Evolutionary conservation across 495 filamentous ascomycete genomes (phyloP).

Genomic region (Penicillium cataractarum): DNA sequence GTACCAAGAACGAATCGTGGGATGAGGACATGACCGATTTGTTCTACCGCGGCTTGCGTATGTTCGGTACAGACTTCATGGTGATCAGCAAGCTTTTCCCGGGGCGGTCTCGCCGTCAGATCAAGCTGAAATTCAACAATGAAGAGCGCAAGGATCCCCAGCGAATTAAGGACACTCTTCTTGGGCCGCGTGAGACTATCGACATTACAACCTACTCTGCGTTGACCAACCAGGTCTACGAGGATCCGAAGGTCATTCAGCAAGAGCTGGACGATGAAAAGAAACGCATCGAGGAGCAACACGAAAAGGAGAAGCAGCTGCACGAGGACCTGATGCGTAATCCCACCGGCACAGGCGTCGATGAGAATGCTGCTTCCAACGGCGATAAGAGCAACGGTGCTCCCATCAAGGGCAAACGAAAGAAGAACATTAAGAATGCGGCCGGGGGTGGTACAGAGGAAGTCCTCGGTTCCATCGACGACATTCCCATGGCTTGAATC

Average conservation of each 20-base stretch:
- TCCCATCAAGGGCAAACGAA: constrained; percentile 41
- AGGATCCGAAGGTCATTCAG: constrained; percentile 57
- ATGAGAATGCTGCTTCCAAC: constrained; percentile 33
- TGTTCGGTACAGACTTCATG: constrained; percentile 93
- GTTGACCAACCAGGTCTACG: constrained; percentile 59
- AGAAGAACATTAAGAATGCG: constrained; percentile 36
- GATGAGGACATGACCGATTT: constrained; percentile 72
- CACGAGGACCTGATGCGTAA: constrained; percentile 56
- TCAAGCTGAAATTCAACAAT: constrained; percentile 91
- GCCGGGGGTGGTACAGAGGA: constrained; percentile 49
- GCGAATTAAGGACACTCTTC: constrained; percentile 69
- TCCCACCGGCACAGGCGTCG: constrained; percentile 37
- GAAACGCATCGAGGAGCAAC: constrained; percentile 64
- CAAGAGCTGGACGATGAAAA: constrained; percentile 74
- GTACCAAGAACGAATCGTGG: constrained; percentile 75
- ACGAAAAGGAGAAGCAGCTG: constrained; percentile 60
- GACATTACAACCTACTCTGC: constrained; percentile 69
- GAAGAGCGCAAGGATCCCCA: constrained; percentile 80
- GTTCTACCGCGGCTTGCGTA: constrained; percentile 81
- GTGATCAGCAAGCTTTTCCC: constrained; percentile 85
- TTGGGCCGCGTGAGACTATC: constrained; percentile 59
- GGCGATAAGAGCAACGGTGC: constrained; percentile 44
- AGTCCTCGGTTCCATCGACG: constrained; percentile 45
- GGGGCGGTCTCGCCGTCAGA: constrained; percentile 69
- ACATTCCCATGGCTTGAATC: constrained; percentile 35